These are phyloP conservation scores for Ustilago hordei DNA, from an alignment of 1,284 basidiomycete genomes.

Conservation along the genomic window DNA sequence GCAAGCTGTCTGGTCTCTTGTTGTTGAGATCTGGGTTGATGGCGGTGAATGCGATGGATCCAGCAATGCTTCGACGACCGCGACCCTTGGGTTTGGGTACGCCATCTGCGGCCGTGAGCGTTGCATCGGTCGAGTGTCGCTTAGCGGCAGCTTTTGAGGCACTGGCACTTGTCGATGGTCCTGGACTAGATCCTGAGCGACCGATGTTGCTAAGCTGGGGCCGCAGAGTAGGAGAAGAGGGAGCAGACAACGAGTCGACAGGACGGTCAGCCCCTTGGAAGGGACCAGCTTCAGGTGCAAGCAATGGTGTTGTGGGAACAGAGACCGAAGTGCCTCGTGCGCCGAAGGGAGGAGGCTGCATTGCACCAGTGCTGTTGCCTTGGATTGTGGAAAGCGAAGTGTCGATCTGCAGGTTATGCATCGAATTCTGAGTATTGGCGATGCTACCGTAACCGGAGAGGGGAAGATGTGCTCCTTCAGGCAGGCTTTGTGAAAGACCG, in stretches of 20 bases:
- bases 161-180: conserved; percentile 19
- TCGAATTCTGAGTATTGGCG: conserved; percentile 13
- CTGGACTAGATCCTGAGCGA: conserved; percentile 43
- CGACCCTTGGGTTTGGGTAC: conserved; percentile 38
- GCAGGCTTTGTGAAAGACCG: conserved; percentile 25
- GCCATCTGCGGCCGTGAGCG: conserved; percentile 17
- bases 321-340: conserved; percentile 38
- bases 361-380: not conserved
- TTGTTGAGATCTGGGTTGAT: conserved; percentile 48
- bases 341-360: conserved; percentile 39
- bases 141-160: conserved; percentile 22
- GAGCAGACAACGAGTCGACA: conserved; percentile 49
- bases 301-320: conserved; percentile 42
- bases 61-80: conserved; percentile 44
- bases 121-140: conserved; percentile 43
- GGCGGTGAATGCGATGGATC: conserved; percentile 44
- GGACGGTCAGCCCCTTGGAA: conserved; percentile 40
- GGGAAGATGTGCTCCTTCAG: conserved; percentile 39
- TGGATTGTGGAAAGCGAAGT: conserved; percentile 26
- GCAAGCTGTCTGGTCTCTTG: conserved; percentile 18
- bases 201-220: conserved; percentile 37
- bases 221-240: conserved; percentile 42
- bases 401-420: conserved; percentile 25
- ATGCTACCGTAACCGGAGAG: conserved; percentile 26
- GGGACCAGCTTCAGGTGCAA: conserved; percentile 37